Evolutionary conservation across 176 grass and related monocot species (phyloP).

Genomic region (Saccharum officinarum): DNA sequence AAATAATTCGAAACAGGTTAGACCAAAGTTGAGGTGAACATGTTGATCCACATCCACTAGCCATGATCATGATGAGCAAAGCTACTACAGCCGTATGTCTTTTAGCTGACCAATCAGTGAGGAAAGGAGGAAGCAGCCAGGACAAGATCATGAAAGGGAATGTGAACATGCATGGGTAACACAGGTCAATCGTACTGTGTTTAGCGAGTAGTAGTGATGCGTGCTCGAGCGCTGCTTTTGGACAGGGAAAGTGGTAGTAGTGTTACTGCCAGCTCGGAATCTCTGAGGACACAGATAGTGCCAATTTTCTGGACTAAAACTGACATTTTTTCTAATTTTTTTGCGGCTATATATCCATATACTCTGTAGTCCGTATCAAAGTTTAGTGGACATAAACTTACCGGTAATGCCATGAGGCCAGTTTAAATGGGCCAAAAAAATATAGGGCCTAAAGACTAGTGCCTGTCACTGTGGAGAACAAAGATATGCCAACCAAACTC

Average conservation of each 20-base stretch:
- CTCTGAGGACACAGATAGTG: neutral
- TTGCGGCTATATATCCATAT: neutral
- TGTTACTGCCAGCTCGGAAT: neutral
- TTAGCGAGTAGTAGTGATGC: constrained; percentile 22
- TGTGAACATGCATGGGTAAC: constrained; percentile 26
- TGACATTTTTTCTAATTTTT: neutral
- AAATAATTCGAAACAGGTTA: neutral
- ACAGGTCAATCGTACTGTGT: neutral
- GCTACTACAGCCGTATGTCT: neutral
- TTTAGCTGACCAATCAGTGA: constrained; percentile 15
- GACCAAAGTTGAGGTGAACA: constrained; percentile 20
- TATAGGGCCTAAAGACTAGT: neutral
- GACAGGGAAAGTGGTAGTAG: neutral
- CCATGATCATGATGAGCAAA: constrained; percentile 28
- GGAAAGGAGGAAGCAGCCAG: neutral
- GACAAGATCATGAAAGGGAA: constrained; percentile 20
- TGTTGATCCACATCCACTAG: constrained; percentile 26
- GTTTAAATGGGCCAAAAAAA: constrained; percentile 4
- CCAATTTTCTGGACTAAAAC: neutral
- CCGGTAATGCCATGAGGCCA: neutral
- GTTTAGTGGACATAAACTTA: neutral
- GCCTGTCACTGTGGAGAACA: constrained; percentile 26
- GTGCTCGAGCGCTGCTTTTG: neutral
- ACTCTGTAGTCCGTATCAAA: neutral
- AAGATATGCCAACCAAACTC: constrained; percentile 6